Conservation (phyloP, 2,329 filamentous ascomycete species). For the Aotearoamyces nothofagi region DNA sequence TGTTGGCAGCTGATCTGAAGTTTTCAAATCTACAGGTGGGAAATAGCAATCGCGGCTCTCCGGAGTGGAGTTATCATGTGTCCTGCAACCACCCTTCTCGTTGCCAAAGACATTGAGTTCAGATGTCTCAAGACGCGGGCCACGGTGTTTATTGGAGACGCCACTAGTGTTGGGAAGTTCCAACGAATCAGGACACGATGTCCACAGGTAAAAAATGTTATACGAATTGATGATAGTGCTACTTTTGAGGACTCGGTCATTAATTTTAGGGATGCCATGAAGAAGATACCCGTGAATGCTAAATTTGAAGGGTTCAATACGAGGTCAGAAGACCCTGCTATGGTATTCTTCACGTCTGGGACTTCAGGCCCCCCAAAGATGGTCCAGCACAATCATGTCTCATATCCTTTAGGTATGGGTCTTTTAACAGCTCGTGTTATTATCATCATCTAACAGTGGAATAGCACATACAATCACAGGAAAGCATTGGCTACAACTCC, state of each 20-base stretch:
- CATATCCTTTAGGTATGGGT: constrained; percentile 21
- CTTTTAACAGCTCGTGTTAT: neutral
- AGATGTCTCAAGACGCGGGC: constrained; percentile 20
- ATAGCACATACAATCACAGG: constrained; percentile 22
- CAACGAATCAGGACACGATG: constrained; percentile 17
- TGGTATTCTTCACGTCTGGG: constrained; percentile 25
- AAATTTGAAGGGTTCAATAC: constrained; percentile 12
- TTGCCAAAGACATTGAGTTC: constrained; percentile 24
- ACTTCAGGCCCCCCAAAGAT: constrained; percentile 26
- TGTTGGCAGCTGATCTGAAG: neutral
- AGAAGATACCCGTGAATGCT: constrained; percentile 12
- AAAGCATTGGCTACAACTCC: constrained; percentile 22
- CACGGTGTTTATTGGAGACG: constrained; percentile 23
- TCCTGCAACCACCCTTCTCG: constrained; percentile 23
- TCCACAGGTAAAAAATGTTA: constrained; percentile 18
- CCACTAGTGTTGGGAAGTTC: constrained; percentile 20
- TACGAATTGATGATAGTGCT: constrained; percentile 18
- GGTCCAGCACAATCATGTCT: constrained; percentile 25
- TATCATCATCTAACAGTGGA: no score
- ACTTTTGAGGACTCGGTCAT: constrained; percentile 3
- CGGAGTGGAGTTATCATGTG: constrained; percentile 22
- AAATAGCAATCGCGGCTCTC: constrained; percentile 22
- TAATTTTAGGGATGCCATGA: constrained; percentile 7
- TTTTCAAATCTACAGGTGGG: constrained; percentile 19
- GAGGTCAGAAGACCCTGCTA: constrained; percentile 16